phyloP scores from a whole-genome alignment of 2,329 filamentous ascomycete genomes.

The Cryphonectria carpinicola region DNA sequence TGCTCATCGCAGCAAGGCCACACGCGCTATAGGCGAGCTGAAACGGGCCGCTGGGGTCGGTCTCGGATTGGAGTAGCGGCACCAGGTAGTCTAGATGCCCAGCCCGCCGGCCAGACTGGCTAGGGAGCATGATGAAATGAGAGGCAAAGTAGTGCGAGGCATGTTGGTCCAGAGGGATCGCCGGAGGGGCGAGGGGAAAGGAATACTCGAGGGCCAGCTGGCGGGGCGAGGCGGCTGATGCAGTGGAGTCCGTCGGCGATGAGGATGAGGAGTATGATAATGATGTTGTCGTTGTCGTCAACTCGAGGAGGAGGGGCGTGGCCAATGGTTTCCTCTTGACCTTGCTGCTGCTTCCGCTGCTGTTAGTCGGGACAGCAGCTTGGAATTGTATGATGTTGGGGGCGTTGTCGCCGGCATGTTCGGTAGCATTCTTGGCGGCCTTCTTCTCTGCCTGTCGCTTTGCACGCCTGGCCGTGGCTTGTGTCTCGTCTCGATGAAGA shows the following conservation, averaged over 20 bases:
- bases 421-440: conserved; percentile 41
- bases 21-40: conserved; percentile 63
- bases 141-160: conserved; percentile 63
- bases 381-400: conserved; percentile 17
- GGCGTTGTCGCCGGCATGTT: conserved; percentile 29
- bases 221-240: conserved; percentile 28
- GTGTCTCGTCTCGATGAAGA: conserved; percentile 73
- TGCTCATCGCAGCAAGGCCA: conserved; percentile 60
- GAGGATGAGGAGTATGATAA: background rate
- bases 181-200: conserved; percentile 40
- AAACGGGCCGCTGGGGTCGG: conserved; percentile 49
- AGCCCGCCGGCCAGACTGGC: conserved; percentile 46
- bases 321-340: background rate
- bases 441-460: conserved; percentile 58
- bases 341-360: background rate
- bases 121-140: conserved; percentile 62
- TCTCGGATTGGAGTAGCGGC: conserved; percentile 54
- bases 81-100: conserved; percentile 64
- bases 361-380: background rate
- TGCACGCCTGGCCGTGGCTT: conserved; percentile 67
- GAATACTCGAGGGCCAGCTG: conserved; percentile 31
- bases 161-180: conserved; percentile 56
- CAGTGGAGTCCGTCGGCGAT: conserved; percentile 31
- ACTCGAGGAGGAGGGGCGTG: background rate
- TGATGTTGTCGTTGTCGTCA: background rate